Evolutionary conservation across 768 basidiomycete species (phyloP), one percentile per base, ranked within the genome.

Genomic region (Pleurotus tuoliensis): DNA sequence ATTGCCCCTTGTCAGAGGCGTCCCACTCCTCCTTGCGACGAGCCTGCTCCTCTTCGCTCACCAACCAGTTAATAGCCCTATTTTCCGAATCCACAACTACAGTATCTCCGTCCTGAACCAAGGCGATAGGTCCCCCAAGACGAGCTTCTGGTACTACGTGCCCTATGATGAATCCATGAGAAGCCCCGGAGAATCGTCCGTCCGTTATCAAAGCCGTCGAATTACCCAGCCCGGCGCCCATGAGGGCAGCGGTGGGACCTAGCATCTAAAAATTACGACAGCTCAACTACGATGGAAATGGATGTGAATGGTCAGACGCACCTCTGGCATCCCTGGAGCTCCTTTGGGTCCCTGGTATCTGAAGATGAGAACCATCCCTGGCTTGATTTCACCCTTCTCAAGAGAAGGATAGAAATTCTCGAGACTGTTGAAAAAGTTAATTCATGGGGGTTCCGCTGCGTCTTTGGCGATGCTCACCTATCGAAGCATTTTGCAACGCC

Each of bases 311-410:
- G 11, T 15, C 13, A 50, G 9, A 34, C 66, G 38, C 55, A 82
- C 82, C 75, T 94, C 92, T 7, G 92, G 92, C 91, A 92, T 93
- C 20, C 92, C 92, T 24, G 91, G 93, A n/a, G 83, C 92, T 24
- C 92, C 92, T 67, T 90, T 92, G 0, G 93, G 92, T 11, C 92
- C 92, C 72, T 90, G 89, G 69, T 94, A 94, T 57, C 92, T 81
- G 75, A 94, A 87, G 45, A 94, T 84, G 57, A 93, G 74, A 40
- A 90, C 83, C 67, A 74, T 87, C 0, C 92, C 92, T 2, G 84
- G 71, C 61, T 79, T 89, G 65, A 94, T 85, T 64, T 91, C 84
- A 11, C 90, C 88, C 2, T 75, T 80, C 66, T 82, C 83, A 25
- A 94, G 80, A 6, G 88, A 81, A 30, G 83, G 81, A 68, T 88